Evolutionary conservation across 805 yeast species (phyloP), one percentile per base, ranked within the genome.

Genomic region (Sugiyamaella smithiae): DNA sequence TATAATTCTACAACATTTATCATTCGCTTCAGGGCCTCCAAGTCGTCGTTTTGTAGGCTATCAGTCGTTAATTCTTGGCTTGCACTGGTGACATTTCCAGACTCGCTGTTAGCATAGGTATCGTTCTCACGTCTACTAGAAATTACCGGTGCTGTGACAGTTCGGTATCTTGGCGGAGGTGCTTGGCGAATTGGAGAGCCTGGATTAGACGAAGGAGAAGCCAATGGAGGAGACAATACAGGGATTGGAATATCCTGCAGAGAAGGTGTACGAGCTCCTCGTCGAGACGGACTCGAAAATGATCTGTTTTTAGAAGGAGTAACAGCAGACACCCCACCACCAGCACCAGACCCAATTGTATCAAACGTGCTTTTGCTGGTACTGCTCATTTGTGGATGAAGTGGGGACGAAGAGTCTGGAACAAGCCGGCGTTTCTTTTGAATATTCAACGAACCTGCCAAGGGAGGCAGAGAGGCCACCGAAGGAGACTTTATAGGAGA

Each of bases 181-280:
- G 38, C 12, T 19, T 12, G 24, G n/a, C 24, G 7, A 16, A 16
- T 11, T 19, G n/a, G 7, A 14, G 22, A 22, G n/a, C 23, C 17
- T 7, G 11, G 2, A 5, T 12, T n/a, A 17, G 28, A n/a, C 16
- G 19, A 31, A 19, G 43, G 48, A 11, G 35, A 37, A 4, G 43
- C 12, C 9, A 36, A 32, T 22, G 62, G 63, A 16, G 63, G 62
- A 2, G 63, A 48, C 5, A 61, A 50, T 9, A 54, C 56, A 5
- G 64, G 65, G 20, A 61, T 57, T 7, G 63, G 64, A 33, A 53
- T 29, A 35, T 60, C 64, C 14, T 48, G 50, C 22, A 60, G 45
- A 16, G 62, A 60, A n/a, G 64, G 64, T n/a, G 62, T 57, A n/a
- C 63, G 43, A 31, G 36, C n/a, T 26, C 46, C 50, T 16, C 23